Evolutionary conservation across 1,284 basidiomycete genomes (phyloP).

Genomic region (Pseudozyma sp.): DNA sequence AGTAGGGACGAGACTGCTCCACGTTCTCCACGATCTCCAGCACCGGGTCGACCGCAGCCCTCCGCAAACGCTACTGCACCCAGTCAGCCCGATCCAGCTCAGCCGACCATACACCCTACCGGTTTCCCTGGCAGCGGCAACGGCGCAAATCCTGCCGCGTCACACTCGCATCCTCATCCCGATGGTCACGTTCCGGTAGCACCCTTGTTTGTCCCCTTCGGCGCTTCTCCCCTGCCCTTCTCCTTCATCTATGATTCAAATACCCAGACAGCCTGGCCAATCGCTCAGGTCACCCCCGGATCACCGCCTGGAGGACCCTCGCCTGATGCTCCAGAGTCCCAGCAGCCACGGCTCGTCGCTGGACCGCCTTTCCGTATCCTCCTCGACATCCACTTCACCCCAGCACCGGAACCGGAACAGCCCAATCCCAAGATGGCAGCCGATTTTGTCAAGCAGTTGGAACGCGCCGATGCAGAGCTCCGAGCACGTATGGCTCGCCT

Average conservation of each 20-base stretch:
- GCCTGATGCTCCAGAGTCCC: conserved; percentile 31
- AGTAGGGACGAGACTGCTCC: conserved; percentile 1
- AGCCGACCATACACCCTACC: conserved; percentile 1
- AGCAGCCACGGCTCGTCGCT: conserved; percentile 47
- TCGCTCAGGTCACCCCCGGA: conserved; percentile 43
- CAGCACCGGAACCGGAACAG: conserved; percentile 37
- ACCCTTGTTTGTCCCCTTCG: conserved; percentile 58
- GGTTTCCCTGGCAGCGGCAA: neutral
- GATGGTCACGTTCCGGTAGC: conserved; percentile 49
- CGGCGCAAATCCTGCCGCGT: neutral
- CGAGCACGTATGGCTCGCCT: conserved; percentile 62
- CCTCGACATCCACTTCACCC: conserved; percentile 48
- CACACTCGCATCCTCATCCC: conserved; percentile 26
- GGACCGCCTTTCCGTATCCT: conserved; percentile 60
- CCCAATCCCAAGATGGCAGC: conserved; percentile 51
- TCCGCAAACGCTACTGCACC: no score
- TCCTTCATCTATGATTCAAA: conserved; percentile 60
- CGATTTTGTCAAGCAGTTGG: conserved; percentile 55
- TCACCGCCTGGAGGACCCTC: conserved; percentile 34
- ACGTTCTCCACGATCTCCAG: neutral
- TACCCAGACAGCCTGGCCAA: conserved; percentile 58
- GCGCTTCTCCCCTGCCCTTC: conserved; percentile 59
- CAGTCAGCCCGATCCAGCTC: neutral
- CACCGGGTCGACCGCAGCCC: neutral
- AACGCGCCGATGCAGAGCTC: conserved; percentile 64